phyloP scores from a whole-genome alignment of 169 alveolate genomes.

The Eimeria falciformis region DNA sequence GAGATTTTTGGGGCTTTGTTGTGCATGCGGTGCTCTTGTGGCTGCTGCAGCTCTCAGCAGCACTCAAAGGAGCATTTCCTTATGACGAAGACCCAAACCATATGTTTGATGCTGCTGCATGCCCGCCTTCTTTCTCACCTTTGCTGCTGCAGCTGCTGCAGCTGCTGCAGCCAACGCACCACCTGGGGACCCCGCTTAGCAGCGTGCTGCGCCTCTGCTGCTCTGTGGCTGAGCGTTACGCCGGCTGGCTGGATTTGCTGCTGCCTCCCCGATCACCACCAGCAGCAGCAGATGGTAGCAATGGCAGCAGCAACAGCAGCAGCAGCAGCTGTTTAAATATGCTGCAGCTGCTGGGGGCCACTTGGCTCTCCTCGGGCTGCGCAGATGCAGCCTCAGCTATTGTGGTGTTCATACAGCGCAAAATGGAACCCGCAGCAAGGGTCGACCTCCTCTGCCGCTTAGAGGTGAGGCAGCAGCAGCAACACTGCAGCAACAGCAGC shows the following conservation, averaged over 20 bases:
- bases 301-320: neutral
- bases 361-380: conserved; percentile 49
- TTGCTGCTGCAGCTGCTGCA: conserved; percentile 68
- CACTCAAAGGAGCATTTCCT: conserved; percentile 63
- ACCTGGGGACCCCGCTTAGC: conserved; percentile 42
- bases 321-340: conserved; percentile 41
- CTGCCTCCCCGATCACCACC: conserved; percentile 19
- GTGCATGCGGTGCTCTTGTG: neutral
- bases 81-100: neutral
- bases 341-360: conserved; percentile 58
- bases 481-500: too few species aligned
- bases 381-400: conserved; percentile 65
- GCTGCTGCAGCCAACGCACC: conserved; percentile 47
- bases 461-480: too few species aligned
- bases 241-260: conserved; percentile 63
- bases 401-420: conserved; percentile 67
- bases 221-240: conserved; percentile 59
- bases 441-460: conserved; percentile 57
- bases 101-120: neutral
- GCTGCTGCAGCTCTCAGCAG: conserved; percentile 59
- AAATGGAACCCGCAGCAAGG: conserved; percentile 66
- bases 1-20: neutral
- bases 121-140: conserved; percentile 62
- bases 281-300: neutral
- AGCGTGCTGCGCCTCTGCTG: conserved; percentile 60